Base-by-base conservation (phyloP, 345 rosid genomes). In the Bruguiera sexangula region DNA sequence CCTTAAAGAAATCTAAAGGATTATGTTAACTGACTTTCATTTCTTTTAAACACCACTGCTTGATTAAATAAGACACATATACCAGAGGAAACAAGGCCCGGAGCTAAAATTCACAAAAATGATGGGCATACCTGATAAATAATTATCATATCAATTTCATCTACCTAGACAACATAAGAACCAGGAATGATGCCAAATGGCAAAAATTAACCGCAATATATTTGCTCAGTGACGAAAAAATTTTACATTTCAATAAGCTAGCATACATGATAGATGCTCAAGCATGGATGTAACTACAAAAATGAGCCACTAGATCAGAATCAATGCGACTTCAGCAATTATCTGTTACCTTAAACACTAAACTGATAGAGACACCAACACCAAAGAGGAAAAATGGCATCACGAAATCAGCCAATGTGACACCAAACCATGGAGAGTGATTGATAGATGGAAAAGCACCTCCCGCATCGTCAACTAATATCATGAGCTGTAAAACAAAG, bases 361-460 rank as follows among this genome's bases (percentile, higher is more conserved):
- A 71, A 70, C 82, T 73, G 53, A 81, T 68, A 19, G 85, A 84
- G 65, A 86, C 73, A 26, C 88, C 91, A 39, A 86, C 88, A 66
- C 82, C 73, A 59, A 84, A 84, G 63, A 84, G 87, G 57, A 82
- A 86, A 79, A 79, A 81, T 2, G 91, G 88, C 91, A 86, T 86
- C 72, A 86, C 91, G 29, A 81, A 82, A 78, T 82, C 91, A 0
- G 91, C 85, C 0, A 84, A 69, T 21, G 88, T 84, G 71, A 84
- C 80, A 24, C 85, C 85, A 24, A 86, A 82, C 91, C 91, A 81
- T 8, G 88, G 88, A 20, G 91, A 80, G 75, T 86, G 91, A 76
- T 86, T 82, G 36, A 86, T 84, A 3, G 84, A 80, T 7, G 85
- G 87, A 75, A 86, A 81, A 68, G 84, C 88, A 39, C 88, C 88